Conservation (phyloP, 371 early-diverging fungal genomes). For the Apophysomyces sp. region DNA sequence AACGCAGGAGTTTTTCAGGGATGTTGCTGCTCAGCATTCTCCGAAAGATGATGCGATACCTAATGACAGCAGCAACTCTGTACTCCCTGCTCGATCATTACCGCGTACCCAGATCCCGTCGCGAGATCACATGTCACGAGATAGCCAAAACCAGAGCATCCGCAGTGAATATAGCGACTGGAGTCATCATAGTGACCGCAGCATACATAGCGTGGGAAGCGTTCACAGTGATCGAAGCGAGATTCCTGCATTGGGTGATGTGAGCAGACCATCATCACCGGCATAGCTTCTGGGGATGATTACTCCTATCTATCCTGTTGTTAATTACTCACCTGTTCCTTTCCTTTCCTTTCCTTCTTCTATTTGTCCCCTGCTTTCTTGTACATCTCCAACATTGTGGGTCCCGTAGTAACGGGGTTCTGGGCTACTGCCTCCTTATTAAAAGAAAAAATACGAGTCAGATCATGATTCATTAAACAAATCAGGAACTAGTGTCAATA, state of each 20-base stretch:
- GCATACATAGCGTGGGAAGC: no score
- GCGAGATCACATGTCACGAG: not conserved
- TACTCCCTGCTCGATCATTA: not conserved
- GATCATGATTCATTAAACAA: no score
- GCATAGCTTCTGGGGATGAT: not conserved
- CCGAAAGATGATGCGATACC: not conserved
- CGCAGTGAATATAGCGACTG: not conserved
- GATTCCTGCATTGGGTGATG: not conserved
- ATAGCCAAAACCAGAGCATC: not conserved
- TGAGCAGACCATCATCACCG: not conserved
- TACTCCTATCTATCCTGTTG: not conserved
- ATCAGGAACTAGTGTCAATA: no score
- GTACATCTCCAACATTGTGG: not conserved
- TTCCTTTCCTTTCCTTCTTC: not conserved
- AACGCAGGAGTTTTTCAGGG: conserved; percentile 41
- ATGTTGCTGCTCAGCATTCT: conserved; percentile 35
- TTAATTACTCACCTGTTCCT: not conserved
- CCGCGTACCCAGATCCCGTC: not conserved
- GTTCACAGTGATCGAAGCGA: not conserved
- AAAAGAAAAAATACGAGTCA: no score
- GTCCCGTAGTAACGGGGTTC: not conserved
- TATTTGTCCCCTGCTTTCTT: not conserved
- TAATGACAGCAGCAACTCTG: not conserved
- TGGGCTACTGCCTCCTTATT: not conserved
- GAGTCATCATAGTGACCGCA: no score